A percentile compares a stretch with the other conserved stretches of the same genome.
phyloP scores from a whole-genome alignment of 2,329 filamentous ascomycete species.

The Penicillium hordei region DNA sequence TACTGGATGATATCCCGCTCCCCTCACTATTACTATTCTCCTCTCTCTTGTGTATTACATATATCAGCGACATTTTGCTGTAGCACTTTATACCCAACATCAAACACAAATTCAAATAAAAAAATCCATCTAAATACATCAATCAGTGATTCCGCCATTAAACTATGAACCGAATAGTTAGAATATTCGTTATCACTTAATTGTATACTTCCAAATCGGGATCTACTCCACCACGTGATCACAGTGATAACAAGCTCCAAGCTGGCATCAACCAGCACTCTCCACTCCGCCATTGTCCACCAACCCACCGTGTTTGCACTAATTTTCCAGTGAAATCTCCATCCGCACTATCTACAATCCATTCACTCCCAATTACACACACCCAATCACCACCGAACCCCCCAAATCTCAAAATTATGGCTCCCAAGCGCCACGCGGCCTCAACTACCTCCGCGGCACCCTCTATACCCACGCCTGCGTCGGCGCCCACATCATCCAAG shows the following conservation, averaged over 20 bases:
- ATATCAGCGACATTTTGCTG: background rate
- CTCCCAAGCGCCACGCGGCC: constrained; percentile 32
- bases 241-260: constrained; percentile 28
- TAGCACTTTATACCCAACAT: background rate
- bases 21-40: constrained; percentile 17
- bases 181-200: background rate
- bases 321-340: background rate
- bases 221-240: constrained; percentile 22
- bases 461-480: constrained; percentile 17
- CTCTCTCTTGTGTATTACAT: constrained; percentile 8
- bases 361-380: constrained; percentile 12
- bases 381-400: constrained; percentile 28
- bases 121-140: background rate
- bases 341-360: background rate
- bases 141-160: background rate
- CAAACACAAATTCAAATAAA: background rate
- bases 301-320: background rate
- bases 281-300: constrained; percentile 20
- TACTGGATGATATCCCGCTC: constrained; percentile 8
- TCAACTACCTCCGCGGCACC: constrained; percentile 30
- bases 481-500: constrained; percentile 24
- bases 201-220: constrained; percentile 4
- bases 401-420: constrained; percentile 24
- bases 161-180: background rate
- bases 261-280: constrained; percentile 25